Evolutionary conservation across 192 early-diverging fungal species (phyloP), one percentile per base, ranked within the genome.

Genomic region (Coemansia sp.): DNA sequence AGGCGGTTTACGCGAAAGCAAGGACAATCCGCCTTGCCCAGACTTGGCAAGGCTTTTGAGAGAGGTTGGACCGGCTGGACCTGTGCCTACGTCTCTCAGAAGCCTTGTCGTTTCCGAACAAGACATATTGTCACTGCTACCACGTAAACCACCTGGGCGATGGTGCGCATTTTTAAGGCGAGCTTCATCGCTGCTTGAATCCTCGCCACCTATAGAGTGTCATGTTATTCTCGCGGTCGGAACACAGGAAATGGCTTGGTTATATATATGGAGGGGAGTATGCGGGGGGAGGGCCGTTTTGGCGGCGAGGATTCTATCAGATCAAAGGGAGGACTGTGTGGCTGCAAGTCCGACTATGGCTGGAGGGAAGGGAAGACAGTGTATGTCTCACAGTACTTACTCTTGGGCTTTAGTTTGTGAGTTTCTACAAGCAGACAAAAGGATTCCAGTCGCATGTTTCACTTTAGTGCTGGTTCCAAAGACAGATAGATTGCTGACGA

Each of bases 351-450:
- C 7, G 14, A 18, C 4, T 46, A 18, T 46, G 12, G 16, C 44
- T 46, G 51, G 8, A 53, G 23, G 16, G 24, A 53, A 15, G 21
- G 51, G 51, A 21, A 23, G 24, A 26, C 26, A 3, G 51, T 53
- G 9, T 53, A 12, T 2, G 23, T 2, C n/a, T 24, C 23, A 52
- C 23, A 43, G 16, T 43, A 63, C 68, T 61, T 81, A 75, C 73
- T 78, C 64, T 71, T 84, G 30, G 66, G 52, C 20, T 75, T 72
- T 35, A 77, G 51, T 39, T 81, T 77, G 61, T 71, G 60, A 36
- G 63, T 77, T 46, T 77, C 67, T 68, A 75, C 69, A 49, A 15
- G 21, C n/a, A 58, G 9, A 64, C 36, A 44, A 44, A 60, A 46
- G 39, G 15, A 10, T 36, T 34, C 9, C 52, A 35, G 34, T 48